phyloP scores from a whole-genome alignment of 192 early-diverging fungal genomes.

The Rhizoclosmatium globosum region DNA sequence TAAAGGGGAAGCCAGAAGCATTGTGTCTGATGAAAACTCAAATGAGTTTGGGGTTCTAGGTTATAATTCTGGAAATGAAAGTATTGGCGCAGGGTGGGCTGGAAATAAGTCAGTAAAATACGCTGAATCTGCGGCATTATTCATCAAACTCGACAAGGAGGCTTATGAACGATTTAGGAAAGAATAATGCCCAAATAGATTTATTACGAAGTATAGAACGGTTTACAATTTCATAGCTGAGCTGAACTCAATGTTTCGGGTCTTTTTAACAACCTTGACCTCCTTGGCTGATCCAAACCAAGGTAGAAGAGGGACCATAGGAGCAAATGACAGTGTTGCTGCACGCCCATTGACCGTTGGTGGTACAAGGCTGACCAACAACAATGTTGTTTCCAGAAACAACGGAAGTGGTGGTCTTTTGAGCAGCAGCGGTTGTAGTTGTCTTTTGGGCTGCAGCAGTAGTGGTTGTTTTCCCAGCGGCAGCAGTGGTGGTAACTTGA shows the following conservation, averaged over 20 bases:
- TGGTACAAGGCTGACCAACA: neutral
- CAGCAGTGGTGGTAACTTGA: neutral
- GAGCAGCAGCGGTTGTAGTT: neutral
- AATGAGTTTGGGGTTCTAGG: no score
- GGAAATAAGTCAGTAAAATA: neutral
- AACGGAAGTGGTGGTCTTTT: neutral
- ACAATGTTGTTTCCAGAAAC: neutral
- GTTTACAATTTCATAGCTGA: no score
- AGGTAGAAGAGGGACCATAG: no score
- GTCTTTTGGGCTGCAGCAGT: neutral
- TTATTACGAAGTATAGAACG: no score
- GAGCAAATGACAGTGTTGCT: neutral
- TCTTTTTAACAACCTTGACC: no score
- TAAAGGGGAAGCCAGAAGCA: slow-evolving; percentile 22
- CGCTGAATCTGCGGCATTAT: slow-evolving; percentile 28
- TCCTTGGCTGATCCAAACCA: no score
- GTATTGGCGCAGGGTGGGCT: slow-evolving; percentile 9
- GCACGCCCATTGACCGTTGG: neutral
- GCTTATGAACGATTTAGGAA: no score
- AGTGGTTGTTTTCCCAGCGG: neutral
- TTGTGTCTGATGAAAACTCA: neutral
- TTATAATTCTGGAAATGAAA: neutral
- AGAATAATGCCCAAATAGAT: no score
- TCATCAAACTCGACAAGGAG: slow-evolving; percentile 5
- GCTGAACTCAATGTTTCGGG: no score